Conservation (phyloP, 768 basidiomycete genomes). For the Mycena crocata region DNA sequence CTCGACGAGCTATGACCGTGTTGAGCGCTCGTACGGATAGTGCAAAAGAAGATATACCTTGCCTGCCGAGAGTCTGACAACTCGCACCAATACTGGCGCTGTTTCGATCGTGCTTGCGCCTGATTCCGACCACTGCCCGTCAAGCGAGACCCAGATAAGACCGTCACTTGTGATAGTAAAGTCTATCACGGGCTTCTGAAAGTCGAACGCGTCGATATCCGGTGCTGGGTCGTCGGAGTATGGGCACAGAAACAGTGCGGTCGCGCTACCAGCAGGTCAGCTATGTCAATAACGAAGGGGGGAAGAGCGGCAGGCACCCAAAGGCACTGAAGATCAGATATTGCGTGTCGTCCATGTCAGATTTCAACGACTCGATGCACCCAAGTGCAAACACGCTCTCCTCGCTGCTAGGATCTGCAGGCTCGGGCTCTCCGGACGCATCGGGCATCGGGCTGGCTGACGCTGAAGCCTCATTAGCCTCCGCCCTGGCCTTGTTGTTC, state of each 20-base stretch:
- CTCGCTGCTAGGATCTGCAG: slow-evolving; percentile 8
- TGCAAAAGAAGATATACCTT: slow-evolving; percentile 47
- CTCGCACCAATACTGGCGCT: slow-evolving; percentile 38
- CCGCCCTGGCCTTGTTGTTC: slow-evolving; percentile 29
- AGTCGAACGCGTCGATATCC: slow-evolving; percentile 56
- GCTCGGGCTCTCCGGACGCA: slow-evolving; percentile 3
- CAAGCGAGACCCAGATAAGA: slow-evolving; percentile 55
- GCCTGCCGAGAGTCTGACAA: slow-evolving; percentile 49
- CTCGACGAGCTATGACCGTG: slow-evolving; percentile 55
- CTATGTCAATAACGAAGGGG: background rate
- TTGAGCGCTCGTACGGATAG: no score
- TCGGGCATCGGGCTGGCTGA: slow-evolving; percentile 2
- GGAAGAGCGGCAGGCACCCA: slow-evolving; percentile 63
- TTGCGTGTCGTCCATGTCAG: slow-evolving; percentile 41
- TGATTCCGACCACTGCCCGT: slow-evolving; percentile 39
- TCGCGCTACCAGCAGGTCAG: slow-evolving; percentile 61
- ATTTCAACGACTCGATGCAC: slow-evolving; percentile 62
- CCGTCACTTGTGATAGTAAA: slow-evolving; percentile 57
- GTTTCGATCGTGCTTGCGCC: slow-evolving; percentile 27
- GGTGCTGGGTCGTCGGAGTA: slow-evolving; percentile 38
- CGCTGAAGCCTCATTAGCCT: slow-evolving; percentile 37
- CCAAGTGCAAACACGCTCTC: slow-evolving; percentile 67
- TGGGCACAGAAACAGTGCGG: slow-evolving; percentile 69
- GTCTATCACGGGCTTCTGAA: slow-evolving; percentile 70
- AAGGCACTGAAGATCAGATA: slow-evolving; percentile 75